A percentile compares a stretch with the other conserved stretches of the same genome.
These are phyloP conservation scores for Cryptococcus hybrid DNA, from an alignment of 1,284 basidiomycete genomes.

Conservation along the genomic window DNA sequence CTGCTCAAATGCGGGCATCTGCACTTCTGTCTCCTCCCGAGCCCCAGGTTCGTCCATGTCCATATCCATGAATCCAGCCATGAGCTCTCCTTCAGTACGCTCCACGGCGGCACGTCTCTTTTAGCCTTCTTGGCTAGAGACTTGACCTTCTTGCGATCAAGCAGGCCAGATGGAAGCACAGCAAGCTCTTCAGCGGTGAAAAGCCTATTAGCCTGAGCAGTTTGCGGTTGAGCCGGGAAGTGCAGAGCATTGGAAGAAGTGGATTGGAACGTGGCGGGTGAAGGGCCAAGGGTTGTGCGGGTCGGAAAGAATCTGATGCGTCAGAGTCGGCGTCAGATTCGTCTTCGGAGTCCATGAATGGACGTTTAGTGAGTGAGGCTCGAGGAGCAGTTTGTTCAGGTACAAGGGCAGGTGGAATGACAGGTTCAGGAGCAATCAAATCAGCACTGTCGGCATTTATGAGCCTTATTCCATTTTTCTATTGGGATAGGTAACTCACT, in stretches of 20 bases:
- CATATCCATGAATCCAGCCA: constrained; percentile 43
- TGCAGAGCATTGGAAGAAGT: background rate
- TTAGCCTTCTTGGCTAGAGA: constrained; percentile 48
- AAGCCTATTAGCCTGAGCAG: constrained; percentile 17
- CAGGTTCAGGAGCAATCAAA: background rate
- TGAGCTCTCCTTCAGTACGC: constrained; percentile 41
- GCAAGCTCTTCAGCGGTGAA: constrained; percentile 48
- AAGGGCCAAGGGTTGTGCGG: background rate
- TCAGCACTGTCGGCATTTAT: background rate
- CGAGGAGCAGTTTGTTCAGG: constrained; percentile 1
- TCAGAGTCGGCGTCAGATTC: constrained; percentile 12
- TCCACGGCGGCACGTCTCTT: constrained; percentile 38
- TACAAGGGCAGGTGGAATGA: background rate
- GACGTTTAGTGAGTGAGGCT: constrained; percentile 3
- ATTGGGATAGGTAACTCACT: constrained; percentile 15
- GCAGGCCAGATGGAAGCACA: constrained; percentile 27
- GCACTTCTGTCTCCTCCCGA: constrained; percentile 9
- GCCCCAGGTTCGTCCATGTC: constrained; percentile 28
- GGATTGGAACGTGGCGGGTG: background rate
- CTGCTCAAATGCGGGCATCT: background rate
- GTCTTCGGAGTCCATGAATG: constrained; percentile 4
- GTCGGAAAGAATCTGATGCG: constrained; percentile 9
- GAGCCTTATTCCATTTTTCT: too few relatives aligned
- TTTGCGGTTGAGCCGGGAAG: constrained; percentile 1
- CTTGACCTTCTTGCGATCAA: constrained; percentile 39